Conservation (phyloP, 192 early-diverging fungal species). For the Coemansia sp. region DNA sequence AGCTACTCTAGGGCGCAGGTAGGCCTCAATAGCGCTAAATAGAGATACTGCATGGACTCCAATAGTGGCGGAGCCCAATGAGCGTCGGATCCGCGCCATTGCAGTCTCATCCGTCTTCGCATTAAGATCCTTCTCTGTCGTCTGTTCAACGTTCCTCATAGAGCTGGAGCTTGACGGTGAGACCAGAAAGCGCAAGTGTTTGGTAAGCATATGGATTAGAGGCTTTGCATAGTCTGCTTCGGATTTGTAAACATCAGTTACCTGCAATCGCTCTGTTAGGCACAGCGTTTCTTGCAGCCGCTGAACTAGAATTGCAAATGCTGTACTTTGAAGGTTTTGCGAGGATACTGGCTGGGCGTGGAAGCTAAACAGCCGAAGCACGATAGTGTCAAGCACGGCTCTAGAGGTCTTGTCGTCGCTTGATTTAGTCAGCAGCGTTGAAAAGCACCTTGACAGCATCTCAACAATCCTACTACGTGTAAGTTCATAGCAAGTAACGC, state of each 20-base stretch:
- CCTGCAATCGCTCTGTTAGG: slow-evolving; percentile 60
- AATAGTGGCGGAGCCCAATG: slow-evolving; percentile 59
- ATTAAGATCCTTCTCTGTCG: not conserved
- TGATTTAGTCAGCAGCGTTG: not conserved
- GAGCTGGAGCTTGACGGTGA: slow-evolving; percentile 51
- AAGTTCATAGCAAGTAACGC: slow-evolving; percentile 80
- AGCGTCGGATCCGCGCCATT: slow-evolving; percentile 25
- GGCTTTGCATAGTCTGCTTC: slow-evolving; percentile 41
- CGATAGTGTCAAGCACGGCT: not conserved
- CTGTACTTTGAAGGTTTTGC: slow-evolving; percentile 10
- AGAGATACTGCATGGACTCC: slow-evolving; percentile 86
- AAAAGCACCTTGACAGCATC: slow-evolving; percentile 32
- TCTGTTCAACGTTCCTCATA: slow-evolving; percentile 35
- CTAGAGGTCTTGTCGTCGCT: not conserved
- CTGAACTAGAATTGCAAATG: slow-evolving; percentile 59
- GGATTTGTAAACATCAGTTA: slow-evolving; percentile 62
- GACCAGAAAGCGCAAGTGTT: slow-evolving; percentile 71
- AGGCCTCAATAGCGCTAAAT: slow-evolving; percentile 78
- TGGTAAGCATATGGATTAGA: slow-evolving; percentile 68
- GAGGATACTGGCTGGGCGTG: not conserved
- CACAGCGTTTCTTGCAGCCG: slow-evolving; percentile 73
- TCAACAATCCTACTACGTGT: slow-evolving; percentile 73
- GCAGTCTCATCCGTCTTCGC: slow-evolving; percentile 5
- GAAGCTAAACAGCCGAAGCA: slow-evolving; percentile 1
- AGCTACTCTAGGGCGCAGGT: slow-evolving; percentile 65